Conservation (phyloP, 2,329 filamentous ascomycete genomes). For the Teratosphaeria pseudoeucalypti region DNA sequence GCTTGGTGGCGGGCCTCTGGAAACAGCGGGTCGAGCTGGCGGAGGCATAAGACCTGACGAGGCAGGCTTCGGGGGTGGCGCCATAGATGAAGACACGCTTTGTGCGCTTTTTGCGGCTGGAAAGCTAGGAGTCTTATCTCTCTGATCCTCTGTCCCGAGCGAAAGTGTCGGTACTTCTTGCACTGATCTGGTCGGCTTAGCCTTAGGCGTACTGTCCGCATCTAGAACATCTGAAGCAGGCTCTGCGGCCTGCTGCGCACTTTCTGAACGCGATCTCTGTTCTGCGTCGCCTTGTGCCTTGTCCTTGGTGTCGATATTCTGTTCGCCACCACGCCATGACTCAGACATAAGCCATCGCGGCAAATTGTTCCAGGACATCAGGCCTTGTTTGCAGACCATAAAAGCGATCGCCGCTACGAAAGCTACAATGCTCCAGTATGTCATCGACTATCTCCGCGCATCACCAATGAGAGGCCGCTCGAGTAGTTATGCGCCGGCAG, state of each 20-base stretch:
- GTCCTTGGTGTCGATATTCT: neutral
- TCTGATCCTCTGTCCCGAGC: conserved; percentile 21
- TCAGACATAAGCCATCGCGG: conserved; percentile 17
- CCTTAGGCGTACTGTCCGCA: conserved; percentile 23
- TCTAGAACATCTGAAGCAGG: conserved; percentile 6
- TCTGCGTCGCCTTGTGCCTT: neutral
- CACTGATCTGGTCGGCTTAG: conserved; percentile 5
- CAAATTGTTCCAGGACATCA: conserved; percentile 25
- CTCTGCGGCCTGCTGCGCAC: neutral
- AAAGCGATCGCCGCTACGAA: conserved; percentile 31
- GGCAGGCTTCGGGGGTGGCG: conserved; percentile 24
- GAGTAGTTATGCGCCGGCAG: neutral
- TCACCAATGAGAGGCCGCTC: neutral
- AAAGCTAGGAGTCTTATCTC: conserved; percentile 28
- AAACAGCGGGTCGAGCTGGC: conserved; percentile 11
- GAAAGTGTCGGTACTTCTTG: conserved; percentile 19
- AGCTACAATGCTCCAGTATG: conserved; percentile 30
- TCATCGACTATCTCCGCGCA: conserved; percentile 24
- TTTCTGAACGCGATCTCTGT: neutral
- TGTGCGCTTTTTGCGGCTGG: conserved; percentile 38
- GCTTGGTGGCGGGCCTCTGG: conserved; percentile 9
- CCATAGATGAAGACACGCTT: conserved; percentile 29
- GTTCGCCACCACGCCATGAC: conserved; percentile 1
- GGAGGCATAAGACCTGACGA: conserved; percentile 20
- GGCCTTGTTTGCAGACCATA: conserved; percentile 31